Conservation (phyloP, 495 filamentous ascomycete genomes). For the Usnea hakonensis region DNA sequence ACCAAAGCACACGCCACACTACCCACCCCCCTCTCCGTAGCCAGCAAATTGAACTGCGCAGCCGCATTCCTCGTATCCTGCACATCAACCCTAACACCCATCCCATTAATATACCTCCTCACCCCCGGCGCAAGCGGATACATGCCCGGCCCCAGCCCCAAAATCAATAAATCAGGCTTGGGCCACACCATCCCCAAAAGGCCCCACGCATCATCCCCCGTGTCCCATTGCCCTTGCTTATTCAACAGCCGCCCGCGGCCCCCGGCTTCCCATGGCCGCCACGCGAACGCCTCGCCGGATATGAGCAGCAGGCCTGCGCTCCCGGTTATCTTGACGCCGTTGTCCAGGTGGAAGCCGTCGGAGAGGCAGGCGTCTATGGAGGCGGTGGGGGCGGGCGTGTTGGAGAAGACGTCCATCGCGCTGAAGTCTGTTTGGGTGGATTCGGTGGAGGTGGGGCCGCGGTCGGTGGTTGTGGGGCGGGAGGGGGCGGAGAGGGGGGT, state of each 20-base stretch:
- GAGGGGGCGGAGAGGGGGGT: constrained; percentile 3
- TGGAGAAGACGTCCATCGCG: constrained; percentile 69
- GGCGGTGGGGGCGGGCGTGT: constrained; percentile 66
- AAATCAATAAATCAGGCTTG: constrained; percentile 81
- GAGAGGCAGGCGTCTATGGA: constrained; percentile 68
- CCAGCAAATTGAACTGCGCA: constrained; percentile 79
- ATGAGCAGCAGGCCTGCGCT: constrained; percentile 68
- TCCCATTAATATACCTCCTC: constrained; percentile 57
- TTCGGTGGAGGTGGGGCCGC: constrained; percentile 52
- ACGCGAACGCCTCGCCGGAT: constrained; percentile 76
- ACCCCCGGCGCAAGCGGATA: constrained; percentile 69
- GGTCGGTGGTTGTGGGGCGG: constrained; percentile 38
- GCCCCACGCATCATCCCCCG: constrained; percentile 58
- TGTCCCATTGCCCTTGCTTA: constrained; percentile 71
- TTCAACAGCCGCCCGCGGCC: constrained; percentile 52
- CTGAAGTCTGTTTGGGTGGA: constrained; percentile 68
- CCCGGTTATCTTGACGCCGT: constrained; percentile 56
- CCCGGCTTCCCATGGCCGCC: constrained; percentile 57
- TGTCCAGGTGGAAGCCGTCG: constrained; percentile 77
- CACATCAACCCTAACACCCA: constrained; percentile 83
- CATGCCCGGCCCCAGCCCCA: constrained; percentile 73
- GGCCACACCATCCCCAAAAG: constrained; percentile 77
- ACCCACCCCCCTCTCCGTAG: constrained; percentile 69
- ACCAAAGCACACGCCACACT: constrained; percentile 85
- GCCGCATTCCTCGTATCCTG: constrained; percentile 92